Conservation (phyloP, 768 basidiomycete species). For the Tubosaeta brunneosetosa region DNA sequence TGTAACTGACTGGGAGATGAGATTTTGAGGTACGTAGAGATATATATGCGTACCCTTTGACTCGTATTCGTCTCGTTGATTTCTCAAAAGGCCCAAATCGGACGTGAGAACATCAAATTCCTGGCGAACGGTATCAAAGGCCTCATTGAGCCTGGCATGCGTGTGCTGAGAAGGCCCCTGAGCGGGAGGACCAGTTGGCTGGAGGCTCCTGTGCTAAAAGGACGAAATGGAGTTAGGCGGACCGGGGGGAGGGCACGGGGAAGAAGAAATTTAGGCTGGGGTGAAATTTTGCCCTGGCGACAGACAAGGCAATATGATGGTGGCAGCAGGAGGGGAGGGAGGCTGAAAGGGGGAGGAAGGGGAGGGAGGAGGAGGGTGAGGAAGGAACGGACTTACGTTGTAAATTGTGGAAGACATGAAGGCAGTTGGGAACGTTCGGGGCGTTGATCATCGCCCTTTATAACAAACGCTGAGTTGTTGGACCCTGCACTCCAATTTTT, state of each 20-base stretch:
- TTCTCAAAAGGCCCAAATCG: conserved; percentile 64
- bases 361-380: background rate
- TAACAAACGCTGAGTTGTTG: conserved; percentile 31
- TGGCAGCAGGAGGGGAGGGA: background rate
- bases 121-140: conserved; percentile 73
- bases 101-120: conserved; percentile 77
- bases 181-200: conserved; percentile 45
- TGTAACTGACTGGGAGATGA: conserved; percentile 44
- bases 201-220: conserved; percentile 48
- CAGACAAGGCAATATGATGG: background rate
- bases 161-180: conserved; percentile 39
- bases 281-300: conserved; percentile 25
- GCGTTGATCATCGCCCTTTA: conserved; percentile 39
- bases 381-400: conserved; percentile 28
- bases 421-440: conserved; percentile 35
- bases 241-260: background rate
- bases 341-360: background rate
- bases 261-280: conserved; percentile 1
- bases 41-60: conserved; percentile 54
- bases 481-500: conserved; percentile 33
- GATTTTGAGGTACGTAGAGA: conserved; percentile 1
- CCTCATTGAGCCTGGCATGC: conserved; percentile 59
- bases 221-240: conserved; percentile 14
- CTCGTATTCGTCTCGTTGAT: conserved; percentile 87
- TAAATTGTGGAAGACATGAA: conserved; percentile 37